Evolutionary conservation across 441 rosid genomes (phyloP), one percentile per base, ranked within the genome.

Genomic region (Populus tomentosa): DNA sequence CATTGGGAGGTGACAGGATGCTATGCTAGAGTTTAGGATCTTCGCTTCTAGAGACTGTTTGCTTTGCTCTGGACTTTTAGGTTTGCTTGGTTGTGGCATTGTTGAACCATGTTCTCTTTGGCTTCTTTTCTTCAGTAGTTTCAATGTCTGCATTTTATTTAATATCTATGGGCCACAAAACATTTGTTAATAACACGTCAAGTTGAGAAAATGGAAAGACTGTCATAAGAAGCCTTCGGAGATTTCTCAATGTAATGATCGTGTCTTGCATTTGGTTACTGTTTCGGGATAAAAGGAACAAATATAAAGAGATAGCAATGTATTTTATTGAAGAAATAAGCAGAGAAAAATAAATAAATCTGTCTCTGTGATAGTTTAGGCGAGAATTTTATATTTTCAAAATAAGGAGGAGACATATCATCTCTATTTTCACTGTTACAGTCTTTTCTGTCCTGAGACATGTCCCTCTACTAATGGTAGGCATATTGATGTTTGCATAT

Each of bases 171-270:
- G 36, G 71, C 18, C 2, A 10, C 42, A 28, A 67, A 72, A 18
- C 3, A 46, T 67, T 62, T 65, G 64, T 33, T 16, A 5, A 18
- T 26, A 40, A 62, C 67, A 32, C 71, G 67, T 32, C 53, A 92
- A 97, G 92, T 92, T 77, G 87, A 84, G 82, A 91, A 82, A 84
- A 87, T 92, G 82, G 87, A 85, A 82, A 84, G 80, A 46, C 92
- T 89, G 77, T 64, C 79, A 82, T 36, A 71, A 87, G 67, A 91
- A 86, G 73, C 97, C 98, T 0, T 76, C 89, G 66, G 97, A 88
- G 85, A 83, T 90, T 62, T 88, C 97, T 92, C 88, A 92, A 95
- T 32, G 97, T 95, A 83, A 81, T 94, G 83, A 91, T 94, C 81
- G 69, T 84, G 72, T 88, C 95, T 77, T 33, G 35, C 35, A 33